Percentiles rank a stretch among this genome's conserved stretches.
These are phyloP conservation scores for Ceriops zippeliana DNA, from an alignment of 345 rosid species.

Conservation along the genomic window DNA sequence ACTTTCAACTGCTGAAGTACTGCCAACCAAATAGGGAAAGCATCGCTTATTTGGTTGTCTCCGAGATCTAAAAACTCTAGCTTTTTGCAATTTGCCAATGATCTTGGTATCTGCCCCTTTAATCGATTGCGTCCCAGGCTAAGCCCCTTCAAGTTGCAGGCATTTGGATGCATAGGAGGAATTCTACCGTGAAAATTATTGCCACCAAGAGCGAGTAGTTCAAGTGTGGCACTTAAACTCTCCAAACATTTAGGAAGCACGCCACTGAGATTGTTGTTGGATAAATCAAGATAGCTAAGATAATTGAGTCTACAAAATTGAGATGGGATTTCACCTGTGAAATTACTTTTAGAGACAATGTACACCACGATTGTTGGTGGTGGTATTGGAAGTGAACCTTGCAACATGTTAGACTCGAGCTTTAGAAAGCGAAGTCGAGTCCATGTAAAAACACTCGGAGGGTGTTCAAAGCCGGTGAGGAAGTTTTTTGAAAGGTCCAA, in stretches of 20 bases:
- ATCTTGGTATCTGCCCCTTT: slow-evolving; percentile 5
- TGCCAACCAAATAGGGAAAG: slow-evolving; percentile 8
- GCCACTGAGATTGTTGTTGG: no score
- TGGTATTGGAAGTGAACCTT: no score
- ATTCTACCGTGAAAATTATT: background rate
- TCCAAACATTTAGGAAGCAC: slow-evolving; percentile 2
- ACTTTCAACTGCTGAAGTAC: background rate
- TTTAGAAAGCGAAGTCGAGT: no score
- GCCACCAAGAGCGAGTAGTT: background rate
- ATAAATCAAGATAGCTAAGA: background rate
- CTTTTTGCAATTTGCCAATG: slow-evolving; percentile 4
- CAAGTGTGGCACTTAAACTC: background rate
- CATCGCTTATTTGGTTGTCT: background rate
- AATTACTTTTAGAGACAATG: no score
- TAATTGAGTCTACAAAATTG: background rate
- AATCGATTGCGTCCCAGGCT: background rate
- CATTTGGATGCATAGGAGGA: background rate
- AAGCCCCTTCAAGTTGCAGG: background rate
- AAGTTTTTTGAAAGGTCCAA: no score
- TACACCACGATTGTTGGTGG: no score
- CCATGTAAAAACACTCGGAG: no score
- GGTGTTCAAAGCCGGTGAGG: no score
- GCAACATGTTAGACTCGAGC: no score
- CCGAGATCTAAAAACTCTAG: slow-evolving; percentile 7
- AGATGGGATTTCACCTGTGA: no score